Percentiles rank a stretch among this genome's conserved stretches.
Evolutionary conservation across 2,329 filamentous ascomycete species (phyloP).

Genomic region (Epichloe sylvatica): DNA sequence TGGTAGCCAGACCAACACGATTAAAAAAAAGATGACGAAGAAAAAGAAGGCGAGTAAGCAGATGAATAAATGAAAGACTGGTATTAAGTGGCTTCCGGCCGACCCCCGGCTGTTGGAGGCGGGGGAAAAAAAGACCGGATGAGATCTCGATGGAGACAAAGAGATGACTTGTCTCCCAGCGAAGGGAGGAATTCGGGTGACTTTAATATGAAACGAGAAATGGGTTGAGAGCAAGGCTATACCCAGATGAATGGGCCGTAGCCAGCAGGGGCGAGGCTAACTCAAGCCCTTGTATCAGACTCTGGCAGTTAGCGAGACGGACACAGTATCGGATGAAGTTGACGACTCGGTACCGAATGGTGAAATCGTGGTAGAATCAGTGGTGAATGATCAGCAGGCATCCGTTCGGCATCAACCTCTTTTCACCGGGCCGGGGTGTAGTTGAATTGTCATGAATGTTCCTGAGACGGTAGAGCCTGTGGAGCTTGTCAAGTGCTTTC

Average conservation of each 20-base stretch:
- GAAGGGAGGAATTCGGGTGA: slow-evolving; percentile 1
- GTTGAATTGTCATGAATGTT: background rate
- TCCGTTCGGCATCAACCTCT: slow-evolving; percentile 35
- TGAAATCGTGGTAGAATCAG: slow-evolving; percentile 12
- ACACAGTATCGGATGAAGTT: slow-evolving; percentile 19
- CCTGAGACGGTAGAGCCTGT: background rate
- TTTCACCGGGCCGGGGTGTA: slow-evolving; percentile 7
- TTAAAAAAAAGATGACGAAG: slow-evolving; percentile 11
- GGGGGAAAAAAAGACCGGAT: slow-evolving; percentile 4
- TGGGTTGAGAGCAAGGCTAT: slow-evolving; percentile 4
- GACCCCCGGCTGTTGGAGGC: slow-evolving; percentile 3
- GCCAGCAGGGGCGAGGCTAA: slow-evolving; percentile 6
- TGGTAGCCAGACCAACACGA: slow-evolving; percentile 41
- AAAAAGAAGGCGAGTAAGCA: slow-evolving; percentile 24
- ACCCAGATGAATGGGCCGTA: slow-evolving; percentile 7
- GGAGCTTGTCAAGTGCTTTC: background rate
- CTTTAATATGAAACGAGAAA: slow-evolving; percentile 8
- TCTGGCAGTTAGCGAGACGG: background rate
- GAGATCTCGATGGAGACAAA: slow-evolving; percentile 6
- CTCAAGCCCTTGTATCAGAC: slow-evolving; percentile 9
- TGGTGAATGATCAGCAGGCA: slow-evolving; percentile 30
- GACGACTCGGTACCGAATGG: slow-evolving; percentile 20
- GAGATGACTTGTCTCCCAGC: slow-evolving; percentile 7
- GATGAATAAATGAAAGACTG: slow-evolving; percentile 27
- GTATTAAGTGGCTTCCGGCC: slow-evolving; percentile 9